These are phyloP conservation scores for Polytrichum formosum DNA, from an alignment of 225 moss, liverwort and hornwort genomes.

Conservation along the genomic window DNA sequence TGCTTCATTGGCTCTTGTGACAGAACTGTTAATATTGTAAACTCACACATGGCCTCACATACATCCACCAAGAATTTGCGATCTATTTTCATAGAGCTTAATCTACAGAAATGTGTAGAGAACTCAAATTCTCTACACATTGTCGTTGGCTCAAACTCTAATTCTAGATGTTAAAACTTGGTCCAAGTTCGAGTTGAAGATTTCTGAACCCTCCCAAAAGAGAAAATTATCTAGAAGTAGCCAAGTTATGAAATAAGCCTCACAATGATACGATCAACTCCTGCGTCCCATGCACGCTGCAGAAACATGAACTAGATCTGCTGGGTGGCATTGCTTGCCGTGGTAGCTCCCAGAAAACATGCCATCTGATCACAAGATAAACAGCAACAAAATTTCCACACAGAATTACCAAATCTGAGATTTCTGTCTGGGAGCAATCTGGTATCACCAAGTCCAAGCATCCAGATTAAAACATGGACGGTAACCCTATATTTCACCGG, in stretches of 20 bases:
- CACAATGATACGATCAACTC: slow-evolving; percentile 90
- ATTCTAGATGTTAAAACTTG: background rate
- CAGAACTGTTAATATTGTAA: too few relatives aligned
- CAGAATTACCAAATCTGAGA: too few relatives aligned
- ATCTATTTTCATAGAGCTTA: too few relatives aligned
- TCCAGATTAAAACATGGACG: too few relatives aligned
- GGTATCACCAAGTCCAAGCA: background rate
- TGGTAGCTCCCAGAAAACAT: slow-evolving; percentile 93
- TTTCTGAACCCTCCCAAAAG: too few relatives aligned
- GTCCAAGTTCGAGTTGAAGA: background rate
- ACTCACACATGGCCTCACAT: too few relatives aligned
- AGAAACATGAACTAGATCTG: slow-evolving; percentile 75
- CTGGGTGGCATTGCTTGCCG: slow-evolving; percentile 77
- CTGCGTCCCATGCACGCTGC: slow-evolving; percentile 95
- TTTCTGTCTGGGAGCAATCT: background rate
- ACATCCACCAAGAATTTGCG: too few relatives aligned
- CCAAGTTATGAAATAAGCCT: slow-evolving; percentile 23
- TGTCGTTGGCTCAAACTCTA: too few relatives aligned
- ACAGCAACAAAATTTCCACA: slow-evolving; percentile 1
- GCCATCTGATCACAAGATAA: slow-evolving; percentile 59
- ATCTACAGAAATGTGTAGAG: too few relatives aligned
- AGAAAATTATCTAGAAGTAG: background rate
- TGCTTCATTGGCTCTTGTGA: too few relatives aligned
- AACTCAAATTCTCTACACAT: too few relatives aligned
- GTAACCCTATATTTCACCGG: too few relatives aligned